These are phyloP conservation scores for Sporothrix dimorphospora DNA, from an alignment of 2,329 filamentous ascomycete species.

Conservation along the genomic window DNA sequence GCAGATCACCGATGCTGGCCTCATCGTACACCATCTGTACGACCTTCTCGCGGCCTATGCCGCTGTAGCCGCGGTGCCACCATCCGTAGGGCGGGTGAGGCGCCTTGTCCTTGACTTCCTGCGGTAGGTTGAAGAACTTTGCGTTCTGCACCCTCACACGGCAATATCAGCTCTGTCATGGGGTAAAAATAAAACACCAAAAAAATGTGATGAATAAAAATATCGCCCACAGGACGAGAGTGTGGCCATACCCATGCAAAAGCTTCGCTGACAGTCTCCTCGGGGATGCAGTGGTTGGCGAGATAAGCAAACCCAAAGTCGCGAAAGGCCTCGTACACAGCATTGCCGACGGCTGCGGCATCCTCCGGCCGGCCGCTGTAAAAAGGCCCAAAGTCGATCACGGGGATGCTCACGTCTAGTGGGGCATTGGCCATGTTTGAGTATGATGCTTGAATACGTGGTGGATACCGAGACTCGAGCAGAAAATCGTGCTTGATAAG, in stretches of 20 bases:
- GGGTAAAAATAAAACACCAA: background rate
- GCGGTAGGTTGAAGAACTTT: slow-evolving; percentile 41
- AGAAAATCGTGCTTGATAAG: background rate
- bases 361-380: slow-evolving; percentile 21
- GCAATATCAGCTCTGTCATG: background rate
- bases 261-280: slow-evolving; percentile 43
- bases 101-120: slow-evolving; percentile 41
- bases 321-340: slow-evolving; percentile 38
- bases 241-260: slow-evolving; percentile 36
- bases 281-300: slow-evolving; percentile 43
- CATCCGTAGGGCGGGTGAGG: slow-evolving; percentile 44
- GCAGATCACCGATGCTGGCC: slow-evolving; percentile 33
- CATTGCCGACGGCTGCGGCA: slow-evolving; percentile 26
- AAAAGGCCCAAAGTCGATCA: slow-evolving; percentile 32
- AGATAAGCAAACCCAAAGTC: slow-evolving; percentile 43
- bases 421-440: background rate
- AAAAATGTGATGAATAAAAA: too few species aligned
- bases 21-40: slow-evolving; percentile 42
- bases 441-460: background rate
- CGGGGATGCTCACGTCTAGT: slow-evolving; percentile 25
- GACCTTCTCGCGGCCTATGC: slow-evolving; percentile 44
- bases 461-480: background rate
- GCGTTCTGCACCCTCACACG: background rate
- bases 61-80: slow-evolving; percentile 44
- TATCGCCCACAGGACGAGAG: too few species aligned